These are phyloP conservation scores for Aureobasidium sp. DNA, from an alignment of 2,329 filamentous ascomycete species.

Conservation along the genomic window DNA sequence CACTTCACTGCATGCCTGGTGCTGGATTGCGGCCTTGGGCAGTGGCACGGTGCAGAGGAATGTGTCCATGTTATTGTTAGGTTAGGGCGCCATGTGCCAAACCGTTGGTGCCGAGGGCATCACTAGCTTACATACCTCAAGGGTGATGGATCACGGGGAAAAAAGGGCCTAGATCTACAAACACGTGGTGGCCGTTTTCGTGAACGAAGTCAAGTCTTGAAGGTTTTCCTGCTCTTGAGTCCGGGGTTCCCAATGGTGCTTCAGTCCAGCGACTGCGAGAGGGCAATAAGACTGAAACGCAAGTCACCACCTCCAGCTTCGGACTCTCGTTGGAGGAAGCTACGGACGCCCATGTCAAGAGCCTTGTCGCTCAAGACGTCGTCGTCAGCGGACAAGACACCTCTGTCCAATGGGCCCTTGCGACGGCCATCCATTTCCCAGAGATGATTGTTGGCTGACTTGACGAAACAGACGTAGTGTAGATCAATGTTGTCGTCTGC, in stretches of 20 bases:
- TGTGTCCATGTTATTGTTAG: background rate
- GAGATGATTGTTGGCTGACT: constrained; percentile 54
- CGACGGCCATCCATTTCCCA: constrained; percentile 74
- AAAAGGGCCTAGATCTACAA: background rate
- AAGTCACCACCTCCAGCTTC: constrained; percentile 48
- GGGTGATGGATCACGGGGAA: background rate
- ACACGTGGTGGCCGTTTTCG: constrained; percentile 2
- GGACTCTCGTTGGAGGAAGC: constrained; percentile 50
- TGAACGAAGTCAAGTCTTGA: background rate
- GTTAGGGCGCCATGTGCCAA: background rate
- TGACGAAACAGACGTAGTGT: constrained; percentile 94
- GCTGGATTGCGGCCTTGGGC: background rate
- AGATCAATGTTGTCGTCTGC: constrained; percentile 79
- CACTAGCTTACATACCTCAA: background rate
- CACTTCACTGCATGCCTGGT: background rate
- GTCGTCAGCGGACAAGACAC: constrained; percentile 33
- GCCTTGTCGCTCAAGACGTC: constrained; percentile 59
- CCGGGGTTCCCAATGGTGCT: background rate
- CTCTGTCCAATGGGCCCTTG: constrained; percentile 63
- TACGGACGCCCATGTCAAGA: constrained; percentile 57
- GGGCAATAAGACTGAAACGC: constrained; percentile 54
- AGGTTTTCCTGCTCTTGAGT: background rate
- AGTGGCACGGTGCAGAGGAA: constrained; percentile 2
- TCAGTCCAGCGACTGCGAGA: constrained; percentile 50
- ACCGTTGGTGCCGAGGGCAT: background rate